Base-by-base conservation (phyloP, 495 filamentous ascomycete genomes). In the Hyphodiscus hymeniophilus region DNA sequence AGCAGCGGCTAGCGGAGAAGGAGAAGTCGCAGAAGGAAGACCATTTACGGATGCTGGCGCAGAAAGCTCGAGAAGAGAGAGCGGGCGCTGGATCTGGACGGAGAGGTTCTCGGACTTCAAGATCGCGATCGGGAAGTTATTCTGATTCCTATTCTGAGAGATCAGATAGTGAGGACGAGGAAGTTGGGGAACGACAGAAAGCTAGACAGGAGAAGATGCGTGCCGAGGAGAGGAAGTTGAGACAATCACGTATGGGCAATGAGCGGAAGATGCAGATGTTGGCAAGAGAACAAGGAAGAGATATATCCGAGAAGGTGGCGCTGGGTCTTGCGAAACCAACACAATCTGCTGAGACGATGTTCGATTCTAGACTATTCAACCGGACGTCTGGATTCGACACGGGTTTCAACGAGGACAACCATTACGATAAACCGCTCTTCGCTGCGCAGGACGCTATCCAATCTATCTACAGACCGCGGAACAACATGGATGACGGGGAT, bases 321-420 rank as follows among this genome's bases (percentile, higher is more conserved):
- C 74, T 99, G 11, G 92, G 92, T 20, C 68, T 99, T 31, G 92
- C 92, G 20, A 99, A 97, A 65, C 92, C 92, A 5, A 94, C 94
- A 1, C 82, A 88, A 63, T 84, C 80, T 11, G 79, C 79, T 11
- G 92, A 97, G 63, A 74, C 85, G 17, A 97, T 96, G 92, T 99
- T 88, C 71, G 92, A 99, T 66, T 94, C 87, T 3, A 77, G 92
- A 40, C 67, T 99, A 33, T 99, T 99, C 68, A 95, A 96, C 66
- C 89, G 94, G 68, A 84, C 79, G 16, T 86, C 82, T 57, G 94
- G 90, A 11, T 92, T 99, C 66, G 79, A 82, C 54, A 67, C 66
- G 33, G 94, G 92, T 17, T 91, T 95, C 75, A 99, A 99, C 63
- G 92, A 99, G 64, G 94, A 99, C 62, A 89, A 99, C 57, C 80